These are phyloP conservation scores for Guillardia theta DNA, from an alignment of 78 protist species.

Conservation along the genomic window DNA sequence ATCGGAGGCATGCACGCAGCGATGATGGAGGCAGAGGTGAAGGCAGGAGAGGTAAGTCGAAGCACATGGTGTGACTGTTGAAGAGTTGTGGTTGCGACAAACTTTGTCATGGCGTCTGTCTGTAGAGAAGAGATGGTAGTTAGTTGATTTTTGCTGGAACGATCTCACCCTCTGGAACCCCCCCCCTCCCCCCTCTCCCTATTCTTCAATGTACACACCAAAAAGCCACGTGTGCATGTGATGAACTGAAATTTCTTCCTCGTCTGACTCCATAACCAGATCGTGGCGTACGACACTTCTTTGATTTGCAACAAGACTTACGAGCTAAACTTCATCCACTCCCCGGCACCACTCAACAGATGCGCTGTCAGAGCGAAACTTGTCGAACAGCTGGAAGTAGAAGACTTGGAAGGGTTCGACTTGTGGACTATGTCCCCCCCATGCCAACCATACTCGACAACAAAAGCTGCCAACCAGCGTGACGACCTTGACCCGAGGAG, in stretches of 20 bases:
- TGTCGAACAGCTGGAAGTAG: background rate
- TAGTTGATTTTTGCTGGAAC: no score
- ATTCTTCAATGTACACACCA: background rate
- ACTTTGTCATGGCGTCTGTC: background rate
- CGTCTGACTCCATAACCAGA: background rate
- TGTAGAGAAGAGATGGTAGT: background rate
- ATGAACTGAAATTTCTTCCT: background rate
- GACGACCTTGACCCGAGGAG: background rate
- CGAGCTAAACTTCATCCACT: background rate
- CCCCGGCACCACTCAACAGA: background rate
- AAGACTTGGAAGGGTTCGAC: background rate
- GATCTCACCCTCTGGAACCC: no score
- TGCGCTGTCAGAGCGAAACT: background rate
- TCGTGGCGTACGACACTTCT: background rate
- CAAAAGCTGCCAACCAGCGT: background rate
- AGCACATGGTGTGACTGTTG: no score
- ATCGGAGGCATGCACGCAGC: background rate
- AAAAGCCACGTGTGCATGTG: background rate
- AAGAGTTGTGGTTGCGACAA: background rate
- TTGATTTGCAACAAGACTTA: background rate
- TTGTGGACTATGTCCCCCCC: background rate
- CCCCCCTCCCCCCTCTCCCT: no score
- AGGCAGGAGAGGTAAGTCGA: no score
- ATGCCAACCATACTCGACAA: background rate
- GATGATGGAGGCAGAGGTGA: background rate